Evolutionary conservation across 2,329 filamentous ascomycete species (phyloP).

Genomic region (Thyridium curvatum): DNA sequence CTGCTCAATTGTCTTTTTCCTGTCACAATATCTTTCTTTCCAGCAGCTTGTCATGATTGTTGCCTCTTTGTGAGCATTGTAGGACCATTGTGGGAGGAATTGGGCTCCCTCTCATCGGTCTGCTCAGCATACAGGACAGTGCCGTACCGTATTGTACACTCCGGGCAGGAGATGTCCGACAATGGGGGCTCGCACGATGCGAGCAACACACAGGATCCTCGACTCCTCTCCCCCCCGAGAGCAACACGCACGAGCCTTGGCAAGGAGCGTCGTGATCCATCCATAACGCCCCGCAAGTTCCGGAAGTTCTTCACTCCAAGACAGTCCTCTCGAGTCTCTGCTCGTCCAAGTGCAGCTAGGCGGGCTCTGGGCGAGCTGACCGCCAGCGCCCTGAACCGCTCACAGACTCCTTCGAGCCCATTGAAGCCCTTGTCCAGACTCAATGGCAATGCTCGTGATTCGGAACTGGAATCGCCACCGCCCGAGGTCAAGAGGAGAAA

Average conservation of each 20-base stretch:
- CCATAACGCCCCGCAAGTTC: constrained; percentile 49
- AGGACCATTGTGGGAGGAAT: too few species aligned
- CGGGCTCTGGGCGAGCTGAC: constrained; percentile 34
- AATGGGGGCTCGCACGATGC: neutral
- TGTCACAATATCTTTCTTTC: too few species aligned
- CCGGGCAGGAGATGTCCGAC: too few species aligned
- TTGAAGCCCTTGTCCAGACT: constrained; percentile 20
- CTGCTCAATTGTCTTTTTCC: too few species aligned
- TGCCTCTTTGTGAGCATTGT: too few species aligned
- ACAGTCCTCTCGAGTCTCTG: constrained; percentile 24
- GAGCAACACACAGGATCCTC: constrained; percentile 4
- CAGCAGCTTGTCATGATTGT: too few species aligned
- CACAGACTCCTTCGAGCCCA: constrained; percentile 33
- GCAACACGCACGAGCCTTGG: constrained; percentile 10
- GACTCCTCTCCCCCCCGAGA: constrained; percentile 18
- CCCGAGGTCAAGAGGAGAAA: constrained; percentile 29
- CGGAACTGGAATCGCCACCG: constrained; percentile 7
- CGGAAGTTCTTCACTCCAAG: constrained; percentile 46
- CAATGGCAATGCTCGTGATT: constrained; percentile 12
- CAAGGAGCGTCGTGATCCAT: constrained; percentile 43
- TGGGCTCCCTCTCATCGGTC: too few species aligned
- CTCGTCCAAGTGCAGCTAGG: constrained; percentile 29
- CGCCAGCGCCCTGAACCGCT: constrained; percentile 29
- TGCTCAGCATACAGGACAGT: too few species aligned
- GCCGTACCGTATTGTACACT: too few species aligned